phyloP scores from a whole-genome alignment of 768 basidiomycete genomes.

The Xerocomellus amylosporus region DNA sequence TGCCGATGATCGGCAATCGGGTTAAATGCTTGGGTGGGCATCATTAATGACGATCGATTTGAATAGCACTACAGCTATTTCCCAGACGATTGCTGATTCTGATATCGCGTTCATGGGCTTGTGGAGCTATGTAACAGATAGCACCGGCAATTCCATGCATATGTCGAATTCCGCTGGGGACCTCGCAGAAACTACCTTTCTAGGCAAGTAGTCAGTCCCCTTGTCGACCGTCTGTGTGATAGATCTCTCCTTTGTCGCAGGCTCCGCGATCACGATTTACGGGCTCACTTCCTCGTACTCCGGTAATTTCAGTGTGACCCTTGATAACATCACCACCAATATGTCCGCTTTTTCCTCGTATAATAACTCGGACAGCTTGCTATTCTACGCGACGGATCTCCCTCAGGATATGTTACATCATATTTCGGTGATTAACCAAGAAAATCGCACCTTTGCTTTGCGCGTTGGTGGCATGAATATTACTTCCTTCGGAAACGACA shows the following conservation, averaged over 20 bases:
- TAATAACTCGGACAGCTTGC: conserved; percentile 46
- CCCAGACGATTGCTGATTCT: conserved; percentile 42
- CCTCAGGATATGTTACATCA: conserved; percentile 48
- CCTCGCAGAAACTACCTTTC: conserved; percentile 41
- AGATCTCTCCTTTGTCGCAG: conserved; percentile 34
- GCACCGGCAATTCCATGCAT: conserved; percentile 29
- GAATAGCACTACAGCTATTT: conserved; percentile 35
- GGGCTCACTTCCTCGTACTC: conserved; percentile 58
- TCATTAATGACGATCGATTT: conserved; percentile 24
- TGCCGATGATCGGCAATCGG: conserved; percentile 3
- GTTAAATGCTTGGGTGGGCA: conserved; percentile 3
- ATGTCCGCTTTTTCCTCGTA: conserved; percentile 55
- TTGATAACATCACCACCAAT: conserved; percentile 47
- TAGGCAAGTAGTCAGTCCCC: conserved; percentile 38
- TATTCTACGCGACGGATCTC: conserved; percentile 65
- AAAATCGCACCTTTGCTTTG: conserved; percentile 49
- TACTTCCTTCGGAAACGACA: conserved; percentile 36
- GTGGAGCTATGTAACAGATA: conserved; percentile 48
- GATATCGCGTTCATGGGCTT: conserved; percentile 50
- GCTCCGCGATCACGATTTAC: conserved; percentile 56
- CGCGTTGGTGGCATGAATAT: conserved; percentile 49
- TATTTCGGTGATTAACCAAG: conserved; percentile 55
- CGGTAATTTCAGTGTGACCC: conserved; percentile 57
- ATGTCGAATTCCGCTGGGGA: conserved; percentile 45
- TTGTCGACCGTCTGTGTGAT: neutral